phyloP scores from a whole-genome alignment of 2,329 filamentous ascomycete species.

The Teratosphaeria nubilosa region DNA sequence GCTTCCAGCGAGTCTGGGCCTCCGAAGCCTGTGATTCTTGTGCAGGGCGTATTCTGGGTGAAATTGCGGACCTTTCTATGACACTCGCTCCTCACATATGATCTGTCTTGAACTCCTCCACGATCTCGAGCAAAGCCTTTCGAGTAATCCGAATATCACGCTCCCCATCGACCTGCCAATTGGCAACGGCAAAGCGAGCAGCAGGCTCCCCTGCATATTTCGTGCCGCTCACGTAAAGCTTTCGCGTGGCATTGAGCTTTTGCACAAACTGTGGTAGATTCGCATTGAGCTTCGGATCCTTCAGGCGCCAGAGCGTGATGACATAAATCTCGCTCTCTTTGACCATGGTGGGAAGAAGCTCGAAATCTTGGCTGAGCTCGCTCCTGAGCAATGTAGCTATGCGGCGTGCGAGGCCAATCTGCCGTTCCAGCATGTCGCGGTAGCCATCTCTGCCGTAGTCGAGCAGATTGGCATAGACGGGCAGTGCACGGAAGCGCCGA shows the following conservation, averaged over 20 bases:
- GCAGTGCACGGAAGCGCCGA: conserved; percentile 79
- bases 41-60: neutral
- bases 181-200: conserved; percentile 74
- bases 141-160: conserved; percentile 57
- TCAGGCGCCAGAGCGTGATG: conserved; percentile 69
- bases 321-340: conserved; percentile 48
- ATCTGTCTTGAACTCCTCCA: neutral
- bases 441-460: conserved; percentile 65
- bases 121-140: conserved; percentile 42
- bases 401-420: conserved; percentile 59
- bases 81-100: neutral
- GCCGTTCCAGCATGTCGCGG: conserved; percentile 56
- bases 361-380: conserved; percentile 50
- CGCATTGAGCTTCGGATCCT: conserved; percentile 51
- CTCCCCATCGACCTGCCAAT: conserved; percentile 65
- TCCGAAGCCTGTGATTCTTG: neutral
- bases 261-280: conserved; percentile 45
- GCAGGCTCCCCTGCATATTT: conserved; percentile 64
- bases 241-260: conserved; percentile 61
- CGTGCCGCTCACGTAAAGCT: conserved; percentile 77
- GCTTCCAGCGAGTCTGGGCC: neutral
- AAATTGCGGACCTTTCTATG: neutral
- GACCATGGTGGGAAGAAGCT: conserved; percentile 49
- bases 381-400: conserved; percentile 52
- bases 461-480: conserved; percentile 69